Evolutionary conservation across 306 rosid genomes (phyloP).

Genomic region (Cercis canadensis): DNA sequence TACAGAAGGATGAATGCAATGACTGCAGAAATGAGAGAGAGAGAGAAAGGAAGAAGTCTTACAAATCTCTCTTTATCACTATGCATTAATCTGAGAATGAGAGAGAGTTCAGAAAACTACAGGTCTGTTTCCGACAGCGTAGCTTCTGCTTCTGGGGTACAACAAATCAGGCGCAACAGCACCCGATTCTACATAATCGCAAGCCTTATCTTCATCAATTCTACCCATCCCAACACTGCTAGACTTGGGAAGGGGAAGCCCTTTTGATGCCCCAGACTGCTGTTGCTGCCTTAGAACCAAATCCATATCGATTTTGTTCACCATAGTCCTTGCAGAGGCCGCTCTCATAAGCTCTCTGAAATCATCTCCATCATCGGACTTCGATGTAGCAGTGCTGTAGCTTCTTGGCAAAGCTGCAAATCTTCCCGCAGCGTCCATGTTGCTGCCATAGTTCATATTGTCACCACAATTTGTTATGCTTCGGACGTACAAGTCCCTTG

Average conservation of each 20-base stretch:
- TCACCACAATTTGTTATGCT: conserved; percentile 59
- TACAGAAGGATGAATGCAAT: too few relatives aligned
- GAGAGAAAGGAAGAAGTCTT: neutral
- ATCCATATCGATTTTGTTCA: conserved; percentile 58
- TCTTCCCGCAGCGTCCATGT: conserved; percentile 33
- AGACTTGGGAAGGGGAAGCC: conserved; percentile 65
- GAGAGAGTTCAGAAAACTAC: conserved; percentile 26
- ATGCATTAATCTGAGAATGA: neutral
- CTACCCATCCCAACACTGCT: conserved; percentile 75
- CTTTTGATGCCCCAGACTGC: conserved; percentile 30
- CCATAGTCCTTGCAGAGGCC: conserved; percentile 68
- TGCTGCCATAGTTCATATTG: conserved; percentile 36
- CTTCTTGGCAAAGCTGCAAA: conserved; percentile 57
- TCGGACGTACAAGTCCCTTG: conserved; percentile 66
- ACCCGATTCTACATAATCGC: conserved; percentile 45
- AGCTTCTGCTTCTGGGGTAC: conserved; percentile 74
- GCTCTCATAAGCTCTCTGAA: conserved; percentile 73
- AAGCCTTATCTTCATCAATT: conserved; percentile 68
- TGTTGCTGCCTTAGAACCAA: conserved; percentile 51
- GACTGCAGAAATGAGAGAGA: too few relatives aligned
- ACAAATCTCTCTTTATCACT: neutral
- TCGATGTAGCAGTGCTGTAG: conserved; percentile 54
- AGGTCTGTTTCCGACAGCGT: conserved; percentile 53
- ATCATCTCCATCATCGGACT: conserved; percentile 53
- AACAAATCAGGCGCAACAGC: conserved; percentile 29